These are phyloP conservation scores for Mortierella sp. DNA, from an alignment of 371 early-diverging fungal genomes.

Conservation along the genomic window DNA sequence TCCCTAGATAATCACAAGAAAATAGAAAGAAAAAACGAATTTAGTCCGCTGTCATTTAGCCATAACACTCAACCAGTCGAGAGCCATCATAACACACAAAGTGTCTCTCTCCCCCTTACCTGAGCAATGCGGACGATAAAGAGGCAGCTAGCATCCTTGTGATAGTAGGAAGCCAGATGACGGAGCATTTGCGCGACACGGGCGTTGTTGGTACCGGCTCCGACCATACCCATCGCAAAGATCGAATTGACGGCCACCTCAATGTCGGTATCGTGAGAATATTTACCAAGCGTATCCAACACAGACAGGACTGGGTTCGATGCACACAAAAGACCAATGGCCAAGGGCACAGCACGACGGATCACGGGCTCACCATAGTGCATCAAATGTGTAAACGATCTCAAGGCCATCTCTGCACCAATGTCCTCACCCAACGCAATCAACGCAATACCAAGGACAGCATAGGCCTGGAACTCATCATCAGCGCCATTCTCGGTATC, in stretches of 20 bases:
- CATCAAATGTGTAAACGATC: conserved; percentile 97
- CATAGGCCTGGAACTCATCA: conserved; percentile 90
- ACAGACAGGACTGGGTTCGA: conserved; percentile 94
- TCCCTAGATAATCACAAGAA: conserved; percentile 61
- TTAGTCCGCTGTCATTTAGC: neutral
- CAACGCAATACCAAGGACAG: conserved; percentile 95
- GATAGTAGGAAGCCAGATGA: conserved; percentile 96
- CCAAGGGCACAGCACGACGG: conserved; percentile 94
- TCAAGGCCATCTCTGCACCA: conserved; percentile 95
- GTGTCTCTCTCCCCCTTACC: no score
- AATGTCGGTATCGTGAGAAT: conserved; percentile 96
- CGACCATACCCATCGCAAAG: conserved; percentile 98
- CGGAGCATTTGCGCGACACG: conserved; percentile 97
- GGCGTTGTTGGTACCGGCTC: conserved; percentile 99
- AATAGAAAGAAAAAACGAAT: neutral
- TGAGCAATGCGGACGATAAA: conserved; percentile 98
- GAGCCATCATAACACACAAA: no score
- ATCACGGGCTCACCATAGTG: conserved; percentile 97
- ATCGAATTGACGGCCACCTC: conserved; percentile 97
- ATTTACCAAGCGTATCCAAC: conserved; percentile 96
- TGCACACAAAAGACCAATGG: conserved; percentile 94
- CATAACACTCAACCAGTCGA: no score
- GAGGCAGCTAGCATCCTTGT: conserved; percentile 93
- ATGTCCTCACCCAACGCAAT: conserved; percentile 98
- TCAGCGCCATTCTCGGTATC: conserved; percentile 88